Evolutionary conservation across 495 filamentous ascomycete genomes (phyloP).

Genomic region (Evansstolkia leycettana): DNA sequence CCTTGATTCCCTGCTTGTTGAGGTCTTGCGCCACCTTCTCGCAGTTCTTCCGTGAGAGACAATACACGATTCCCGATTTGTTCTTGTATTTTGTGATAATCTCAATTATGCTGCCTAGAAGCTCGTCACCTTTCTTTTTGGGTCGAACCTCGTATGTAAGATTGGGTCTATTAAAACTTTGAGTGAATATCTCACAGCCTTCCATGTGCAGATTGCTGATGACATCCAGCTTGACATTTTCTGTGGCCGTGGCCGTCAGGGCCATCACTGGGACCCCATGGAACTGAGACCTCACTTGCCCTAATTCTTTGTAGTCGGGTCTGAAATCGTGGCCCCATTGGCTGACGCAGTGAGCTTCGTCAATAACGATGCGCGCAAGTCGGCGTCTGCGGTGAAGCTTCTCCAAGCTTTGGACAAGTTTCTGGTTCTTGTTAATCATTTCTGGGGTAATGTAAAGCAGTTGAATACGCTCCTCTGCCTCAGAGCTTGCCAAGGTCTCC

Average conservation of each 20-base stretch:
- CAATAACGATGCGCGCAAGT: conserved; percentile 86
- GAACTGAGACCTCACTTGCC: conserved; percentile 53
- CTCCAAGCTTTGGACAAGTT: conserved; percentile 47
- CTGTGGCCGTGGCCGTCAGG: conserved; percentile 85
- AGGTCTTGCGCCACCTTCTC: conserved; percentile 68
- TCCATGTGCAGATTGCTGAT: conserved; percentile 76
- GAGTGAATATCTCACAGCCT: conserved; percentile 61
- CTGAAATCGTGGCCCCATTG: conserved; percentile 99
- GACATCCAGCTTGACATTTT: conserved; percentile 82
- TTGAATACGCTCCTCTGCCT: conserved; percentile 60
- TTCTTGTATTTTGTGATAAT: conserved; percentile 56
- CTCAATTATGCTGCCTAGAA: conserved; percentile 54
- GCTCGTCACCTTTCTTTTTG: conserved; percentile 42
- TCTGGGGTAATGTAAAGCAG: conserved; percentile 93
- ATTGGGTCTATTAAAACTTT: conserved; percentile 93
- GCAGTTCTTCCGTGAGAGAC: conserved; percentile 70
- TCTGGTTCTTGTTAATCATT: conserved; percentile 73
- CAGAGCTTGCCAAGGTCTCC: conserved; percentile 38
- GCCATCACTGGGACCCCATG: conserved; percentile 82
- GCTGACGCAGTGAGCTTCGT: conserved; percentile 97
- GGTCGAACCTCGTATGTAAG: conserved; percentile 69
- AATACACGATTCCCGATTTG: conserved; percentile 90
- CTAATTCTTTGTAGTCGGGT: conserved; percentile 85
- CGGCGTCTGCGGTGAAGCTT: conserved; percentile 49
- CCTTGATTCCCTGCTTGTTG: conserved; percentile 49